Percentiles rank a stretch among this genome's conserved stretches.
phyloP scores from a whole-genome alignment of 2,329 filamentous ascomycete genomes.

The Ophiostoma himal-ulmi region DNA sequence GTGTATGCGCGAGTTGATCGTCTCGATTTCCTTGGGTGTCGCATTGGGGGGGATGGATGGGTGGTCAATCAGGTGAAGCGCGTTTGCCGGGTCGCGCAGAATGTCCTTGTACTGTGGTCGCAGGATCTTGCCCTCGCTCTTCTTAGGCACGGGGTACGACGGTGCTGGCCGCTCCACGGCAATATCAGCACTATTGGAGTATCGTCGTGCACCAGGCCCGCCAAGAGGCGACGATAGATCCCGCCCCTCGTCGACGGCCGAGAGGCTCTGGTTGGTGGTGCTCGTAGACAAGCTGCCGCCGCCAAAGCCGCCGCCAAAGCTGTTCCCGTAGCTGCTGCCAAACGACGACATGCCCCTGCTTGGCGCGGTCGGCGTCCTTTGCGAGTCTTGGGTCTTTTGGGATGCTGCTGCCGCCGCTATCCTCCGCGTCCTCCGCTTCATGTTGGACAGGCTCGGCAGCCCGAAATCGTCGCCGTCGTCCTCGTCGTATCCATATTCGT shows the following conservation, averaged over 20 bases:
- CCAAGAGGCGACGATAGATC: conserved; percentile 35
- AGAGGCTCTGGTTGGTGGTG: background rate
- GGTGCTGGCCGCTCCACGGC: conserved; percentile 80
- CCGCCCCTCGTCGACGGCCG: conserved; percentile 29
- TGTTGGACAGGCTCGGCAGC: conserved; percentile 83
- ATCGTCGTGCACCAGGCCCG: conserved; percentile 47
- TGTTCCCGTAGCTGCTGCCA: background rate
- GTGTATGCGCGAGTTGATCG: conserved; percentile 77
- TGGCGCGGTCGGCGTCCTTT: background rate
- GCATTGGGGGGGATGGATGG: conserved; percentile 67
- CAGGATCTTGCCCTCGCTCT: conserved; percentile 88
- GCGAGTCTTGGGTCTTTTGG: conserved; percentile 22
- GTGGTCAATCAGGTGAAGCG: conserved; percentile 88
- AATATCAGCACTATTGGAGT: conserved; percentile 87
- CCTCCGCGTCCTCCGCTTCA: conserved; percentile 65
- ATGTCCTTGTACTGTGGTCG: conserved; percentile 98
- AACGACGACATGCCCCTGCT: background rate
- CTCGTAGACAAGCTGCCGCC: conserved; percentile 23
- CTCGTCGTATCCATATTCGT: conserved; percentile 70
- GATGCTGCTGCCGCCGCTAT: conserved; percentile 40
- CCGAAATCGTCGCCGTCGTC: conserved; percentile 92
- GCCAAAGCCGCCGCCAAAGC: conserved; percentile 21
- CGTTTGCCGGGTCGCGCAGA: conserved; percentile 81
- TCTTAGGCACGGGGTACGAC: conserved; percentile 81
- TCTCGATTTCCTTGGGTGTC: conserved; percentile 75